Evolutionary conservation across 2,329 filamentous ascomycete genomes (phyloP), one percentile per base, ranked within the genome.

Genomic region (Zymoseptoria tritici): DNA sequence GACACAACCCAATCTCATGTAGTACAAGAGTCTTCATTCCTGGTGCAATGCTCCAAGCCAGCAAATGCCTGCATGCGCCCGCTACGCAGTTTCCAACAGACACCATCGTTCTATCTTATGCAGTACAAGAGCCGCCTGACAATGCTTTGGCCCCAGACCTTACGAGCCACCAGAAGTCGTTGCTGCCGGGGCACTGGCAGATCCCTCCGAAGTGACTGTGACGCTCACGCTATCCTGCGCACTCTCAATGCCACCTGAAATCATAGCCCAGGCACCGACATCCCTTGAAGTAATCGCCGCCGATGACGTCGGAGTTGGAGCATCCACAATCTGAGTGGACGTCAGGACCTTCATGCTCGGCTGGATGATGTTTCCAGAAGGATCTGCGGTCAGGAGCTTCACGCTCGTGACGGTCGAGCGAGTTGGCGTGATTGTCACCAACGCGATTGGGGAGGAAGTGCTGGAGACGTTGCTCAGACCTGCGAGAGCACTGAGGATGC

Each of bases 341-440:
- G 52, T 53, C 20, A 53, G 16, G 2, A 29, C 29, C 22, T n/a
- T 29, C 52, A 31, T 53, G 52, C 52, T 53, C 22, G 22, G n/a
- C 20, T 57, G 49, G 13, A 59, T 46, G 57, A 56, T 50, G 31
- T 57, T 59, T 11, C 59, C 57, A n/a, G 61, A 60, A 19, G 60
- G 54, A 51, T 62, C 56, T 8, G 59, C 31, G 3, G 67, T 71
- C 52, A 68, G 55, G 16, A 65, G 29, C 6, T 57, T 62, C 22
- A 64, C 53, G 46, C 62, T 67, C 21, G 62, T 65, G 57, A 65
- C 63, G 3, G 67, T 66, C 57, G 59, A 61, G n/a, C 24, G 60
- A 7, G 58, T 55, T 4, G 64, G 58, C 3, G 36, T 49, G n/a
- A 55, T 54, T 9, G 64, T 65, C 21, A 60, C 59, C 22, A 61